A percentile compares a stretch with the other conserved stretches of the same genome.
Conservation (phyloP, 306 rosid species). For the Trichosanthes cucumerina region DNA sequence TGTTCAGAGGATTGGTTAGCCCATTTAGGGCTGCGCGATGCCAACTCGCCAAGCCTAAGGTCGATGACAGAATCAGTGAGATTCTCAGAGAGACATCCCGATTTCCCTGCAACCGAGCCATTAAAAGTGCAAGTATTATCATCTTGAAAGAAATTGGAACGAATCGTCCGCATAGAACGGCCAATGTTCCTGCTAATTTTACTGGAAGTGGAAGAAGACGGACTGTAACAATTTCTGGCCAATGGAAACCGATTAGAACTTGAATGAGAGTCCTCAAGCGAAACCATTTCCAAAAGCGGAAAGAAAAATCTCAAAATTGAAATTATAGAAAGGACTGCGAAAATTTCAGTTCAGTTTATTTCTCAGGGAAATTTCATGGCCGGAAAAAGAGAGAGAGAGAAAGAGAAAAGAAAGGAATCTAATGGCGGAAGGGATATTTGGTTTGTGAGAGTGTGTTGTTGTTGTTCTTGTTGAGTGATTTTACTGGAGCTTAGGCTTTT, state of each 20-base stretch:
- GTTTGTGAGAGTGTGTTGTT: not conserved
- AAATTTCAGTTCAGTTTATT: not conserved
- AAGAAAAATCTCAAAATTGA: not conserved
- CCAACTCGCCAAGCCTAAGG: conserved; percentile 79
- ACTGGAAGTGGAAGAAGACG: conserved; percentile 31
- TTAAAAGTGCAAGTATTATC: conserved; percentile 35
- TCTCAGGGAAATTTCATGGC: not conserved
- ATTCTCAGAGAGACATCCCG: conserved; percentile 52
- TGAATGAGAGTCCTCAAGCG: conserved; percentile 61
- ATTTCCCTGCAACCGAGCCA: conserved; percentile 11
- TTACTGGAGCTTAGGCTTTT: not conserved
- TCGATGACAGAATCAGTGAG: conserved; percentile 80
- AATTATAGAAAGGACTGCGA: not conserved
- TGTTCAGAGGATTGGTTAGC: conserved; percentile 23
- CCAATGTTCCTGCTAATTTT: conserved; percentile 50
- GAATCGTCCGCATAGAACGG: conserved; percentile 85
- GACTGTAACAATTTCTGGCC: conserved; percentile 27
- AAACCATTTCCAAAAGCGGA: conserved; percentile 42
- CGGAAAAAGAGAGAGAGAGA: not conserved
- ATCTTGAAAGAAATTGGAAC: conserved; percentile 63
- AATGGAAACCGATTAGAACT: conserved; percentile 50
- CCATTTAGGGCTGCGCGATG: conserved; percentile 37
- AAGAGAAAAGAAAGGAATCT: not conserved
- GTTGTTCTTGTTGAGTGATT: not conserved
- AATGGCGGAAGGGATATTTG: not conserved